These are phyloP conservation scores for Malassezia vespertilionis DNA, from an alignment of 1,284 basidiomycete species.

Conservation along the genomic window DNA sequence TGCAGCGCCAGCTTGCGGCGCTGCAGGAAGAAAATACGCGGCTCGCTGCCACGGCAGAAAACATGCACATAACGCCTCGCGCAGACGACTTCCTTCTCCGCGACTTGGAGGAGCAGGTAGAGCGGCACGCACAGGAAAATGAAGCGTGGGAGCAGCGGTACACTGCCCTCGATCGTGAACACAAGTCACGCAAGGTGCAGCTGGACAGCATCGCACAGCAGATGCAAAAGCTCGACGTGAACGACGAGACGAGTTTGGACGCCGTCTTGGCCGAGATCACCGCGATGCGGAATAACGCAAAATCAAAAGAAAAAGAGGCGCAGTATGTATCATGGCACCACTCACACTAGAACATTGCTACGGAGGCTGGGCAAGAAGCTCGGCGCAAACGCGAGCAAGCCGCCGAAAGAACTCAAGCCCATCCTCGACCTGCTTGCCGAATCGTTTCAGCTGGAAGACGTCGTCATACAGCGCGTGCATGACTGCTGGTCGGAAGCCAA, in stretches of 20 bases:
- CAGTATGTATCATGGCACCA: background rate
- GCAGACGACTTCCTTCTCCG: too few relatives aligned
- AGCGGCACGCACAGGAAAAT: background rate
- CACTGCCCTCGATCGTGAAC: background rate
- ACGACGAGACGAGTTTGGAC: background rate
- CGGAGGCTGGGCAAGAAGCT: conserved; percentile 6
- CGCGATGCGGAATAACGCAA: conserved; percentile 11
- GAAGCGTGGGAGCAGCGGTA: background rate
- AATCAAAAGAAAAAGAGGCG: conserved; percentile 6
- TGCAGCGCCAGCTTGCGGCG: too few relatives aligned
- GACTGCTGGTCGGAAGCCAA: conserved; percentile 1
- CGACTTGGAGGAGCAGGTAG: background rate
- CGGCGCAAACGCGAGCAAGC: background rate
- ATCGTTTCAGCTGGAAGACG: conserved; percentile 6
- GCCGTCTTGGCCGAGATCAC: conserved; percentile 9
- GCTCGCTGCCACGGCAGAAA: too few relatives aligned
- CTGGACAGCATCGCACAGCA: background rate
- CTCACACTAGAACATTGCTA: conserved; percentile 3
- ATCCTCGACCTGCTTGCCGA: conserved; percentile 6
- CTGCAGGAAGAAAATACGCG: too few relatives aligned
- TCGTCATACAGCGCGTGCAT: conserved; percentile 2
- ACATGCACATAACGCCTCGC: too few relatives aligned
- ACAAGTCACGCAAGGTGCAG: background rate
- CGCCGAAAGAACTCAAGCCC: conserved; percentile 1
- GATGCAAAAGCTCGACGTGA: background rate